phyloP scores from a whole-genome alignment of 495 filamentous ascomycete species.

The Neurospora sp. region DNA sequence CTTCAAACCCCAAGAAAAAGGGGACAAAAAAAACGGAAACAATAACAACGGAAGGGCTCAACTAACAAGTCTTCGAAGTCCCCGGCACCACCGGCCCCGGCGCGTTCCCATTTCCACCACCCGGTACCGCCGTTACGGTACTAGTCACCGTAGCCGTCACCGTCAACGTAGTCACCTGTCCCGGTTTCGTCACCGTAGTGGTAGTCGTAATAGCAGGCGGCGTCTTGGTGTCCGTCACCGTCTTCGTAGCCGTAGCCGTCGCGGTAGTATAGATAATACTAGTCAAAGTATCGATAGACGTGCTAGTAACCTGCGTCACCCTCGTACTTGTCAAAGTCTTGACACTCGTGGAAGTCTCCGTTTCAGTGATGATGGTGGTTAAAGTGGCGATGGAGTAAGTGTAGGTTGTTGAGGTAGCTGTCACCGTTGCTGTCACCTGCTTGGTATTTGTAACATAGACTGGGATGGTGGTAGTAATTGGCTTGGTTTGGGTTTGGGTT shows the following conservation, averaged over 20 bases:
- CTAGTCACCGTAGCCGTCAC: not conserved
- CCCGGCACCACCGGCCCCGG: conserved; percentile 12
- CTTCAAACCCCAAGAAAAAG: too few species aligned
- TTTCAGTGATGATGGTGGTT: not conserved
- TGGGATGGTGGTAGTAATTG: not conserved
- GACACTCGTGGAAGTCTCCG: not conserved
- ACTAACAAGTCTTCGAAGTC: conserved; percentile 15
- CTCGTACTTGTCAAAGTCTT: not conserved
- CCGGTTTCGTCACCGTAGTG: not conserved
- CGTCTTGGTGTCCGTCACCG: not conserved
- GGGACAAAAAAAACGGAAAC: too few species aligned
- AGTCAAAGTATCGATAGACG: not conserved
- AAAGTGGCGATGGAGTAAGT: not conserved
- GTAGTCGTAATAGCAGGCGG: not conserved
- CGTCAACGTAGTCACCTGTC: not conserved
- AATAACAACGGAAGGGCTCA: too few species aligned
- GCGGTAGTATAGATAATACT: not conserved
- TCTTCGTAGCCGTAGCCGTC: not conserved
- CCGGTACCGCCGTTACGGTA: not conserved
- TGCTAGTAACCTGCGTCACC: not conserved
- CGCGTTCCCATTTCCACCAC: not conserved
- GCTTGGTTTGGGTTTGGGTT: not conserved
- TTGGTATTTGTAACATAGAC: not conserved
- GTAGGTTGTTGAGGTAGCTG: not conserved
- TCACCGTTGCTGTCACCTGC: not conserved